These are phyloP conservation scores for Marchantia paleacea DNA, from an alignment of 225 moss, liverwort and hornwort genomes.

Conservation along the genomic window DNA sequence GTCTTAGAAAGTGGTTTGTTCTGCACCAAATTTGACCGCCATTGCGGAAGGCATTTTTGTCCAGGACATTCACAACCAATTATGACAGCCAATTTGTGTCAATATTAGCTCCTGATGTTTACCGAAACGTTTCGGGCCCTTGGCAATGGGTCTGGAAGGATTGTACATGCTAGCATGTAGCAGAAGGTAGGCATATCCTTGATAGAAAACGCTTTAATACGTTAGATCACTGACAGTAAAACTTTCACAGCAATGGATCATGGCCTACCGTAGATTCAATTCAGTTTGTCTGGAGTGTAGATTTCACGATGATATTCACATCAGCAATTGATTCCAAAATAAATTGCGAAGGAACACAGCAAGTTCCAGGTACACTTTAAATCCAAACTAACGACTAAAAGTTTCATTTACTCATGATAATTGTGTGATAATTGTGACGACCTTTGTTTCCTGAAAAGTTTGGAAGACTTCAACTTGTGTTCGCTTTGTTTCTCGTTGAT, in stretches of 20 bases:
- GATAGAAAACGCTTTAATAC: neutral
- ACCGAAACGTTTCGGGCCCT: neutral
- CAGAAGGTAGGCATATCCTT: neutral
- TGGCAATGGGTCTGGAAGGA: neutral
- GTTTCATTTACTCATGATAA: too few species aligned
- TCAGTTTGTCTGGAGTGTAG: neutral
- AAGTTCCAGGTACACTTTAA: too few species aligned
- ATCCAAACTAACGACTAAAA: too few species aligned
- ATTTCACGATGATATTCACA: neutral
- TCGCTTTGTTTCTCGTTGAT: too few species aligned
- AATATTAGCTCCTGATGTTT: neutral
- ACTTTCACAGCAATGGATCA: neutral
- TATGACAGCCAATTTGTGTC: neutral
- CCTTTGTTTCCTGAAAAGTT: too few species aligned
- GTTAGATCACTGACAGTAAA: neutral
- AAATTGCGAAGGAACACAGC: too few species aligned
- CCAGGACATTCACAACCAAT: neutral
- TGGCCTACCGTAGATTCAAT: neutral
- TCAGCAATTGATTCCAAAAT: too few species aligned
- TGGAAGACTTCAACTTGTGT: too few species aligned
- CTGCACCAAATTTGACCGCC: neutral
- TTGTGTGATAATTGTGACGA: too few species aligned
- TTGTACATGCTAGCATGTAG: neutral
- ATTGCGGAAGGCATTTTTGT: constrained; percentile 1
- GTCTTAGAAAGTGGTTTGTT: neutral